Percentiles rank a stretch among this genome's conserved stretches.
Evolutionary conservation across 2,329 filamentous ascomycete species (phyloP).

Genomic region (Colletotrichum spinosum): DNA sequence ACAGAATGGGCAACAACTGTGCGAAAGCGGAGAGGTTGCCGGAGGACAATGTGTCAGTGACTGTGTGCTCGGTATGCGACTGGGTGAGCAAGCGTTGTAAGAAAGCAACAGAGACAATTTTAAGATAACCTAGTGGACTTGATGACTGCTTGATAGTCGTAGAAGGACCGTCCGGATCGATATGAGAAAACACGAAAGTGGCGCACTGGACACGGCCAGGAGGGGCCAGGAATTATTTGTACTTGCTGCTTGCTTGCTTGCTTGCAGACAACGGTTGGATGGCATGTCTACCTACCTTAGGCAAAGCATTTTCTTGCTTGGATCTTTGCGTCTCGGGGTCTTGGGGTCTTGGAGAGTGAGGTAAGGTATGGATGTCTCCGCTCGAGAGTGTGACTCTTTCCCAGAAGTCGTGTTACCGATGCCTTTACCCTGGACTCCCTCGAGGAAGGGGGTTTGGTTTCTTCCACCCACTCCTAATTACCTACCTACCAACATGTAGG

Average conservation of each 20-base stretch:
- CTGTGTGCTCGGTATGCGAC: too few relatives aligned
- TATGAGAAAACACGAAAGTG: conserved; percentile 6
- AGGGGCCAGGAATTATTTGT: conserved; percentile 28
- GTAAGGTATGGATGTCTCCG: conserved; percentile 17
- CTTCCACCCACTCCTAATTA: too few relatives aligned
- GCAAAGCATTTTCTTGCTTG: background rate
- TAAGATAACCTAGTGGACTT: conserved; percentile 4
- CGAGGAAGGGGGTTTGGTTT: too few relatives aligned
- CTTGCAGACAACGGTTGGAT: conserved; percentile 3
- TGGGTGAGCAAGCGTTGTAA: background rate
- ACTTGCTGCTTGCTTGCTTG: conserved; percentile 5
- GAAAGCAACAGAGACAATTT: background rate
- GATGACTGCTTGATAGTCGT: conserved; percentile 14
- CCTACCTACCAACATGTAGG: too few relatives aligned
- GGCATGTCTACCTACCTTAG: conserved; percentile 22
- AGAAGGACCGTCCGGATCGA: background rate
- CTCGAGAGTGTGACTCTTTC: conserved; percentile 39
- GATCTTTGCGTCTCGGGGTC: background rate
- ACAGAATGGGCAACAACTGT: too few relatives aligned
- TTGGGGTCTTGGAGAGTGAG: background rate
- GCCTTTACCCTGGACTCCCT: too few relatives aligned
- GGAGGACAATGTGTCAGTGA: too few relatives aligned
- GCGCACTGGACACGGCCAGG: conserved; percentile 10
- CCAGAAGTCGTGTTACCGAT: background rate
- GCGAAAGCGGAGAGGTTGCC: too few relatives aligned